These are phyloP conservation scores for Exophiala oligosperma DNA, from an alignment of 2,329 filamentous ascomycete genomes.

Conservation along the genomic window DNA sequence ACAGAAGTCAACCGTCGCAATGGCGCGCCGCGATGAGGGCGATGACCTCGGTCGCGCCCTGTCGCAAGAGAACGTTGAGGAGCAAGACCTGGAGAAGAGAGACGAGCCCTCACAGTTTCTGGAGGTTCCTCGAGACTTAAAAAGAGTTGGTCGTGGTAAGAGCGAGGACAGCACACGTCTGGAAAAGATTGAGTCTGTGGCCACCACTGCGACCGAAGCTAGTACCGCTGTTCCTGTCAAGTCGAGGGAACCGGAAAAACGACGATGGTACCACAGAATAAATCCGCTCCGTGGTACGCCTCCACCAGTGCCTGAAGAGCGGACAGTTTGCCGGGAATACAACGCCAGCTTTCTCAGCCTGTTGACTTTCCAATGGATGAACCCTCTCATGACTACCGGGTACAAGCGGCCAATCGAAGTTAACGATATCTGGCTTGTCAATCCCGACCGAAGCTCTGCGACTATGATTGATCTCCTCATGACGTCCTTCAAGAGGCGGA, in stretches of 20 bases:
- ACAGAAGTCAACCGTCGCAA: slow-evolving; percentile 1
- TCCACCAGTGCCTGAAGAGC: slow-evolving; percentile 58
- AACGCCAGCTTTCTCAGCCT: slow-evolving; percentile 71
- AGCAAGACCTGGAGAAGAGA: slow-evolving; percentile 27
- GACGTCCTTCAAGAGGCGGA: slow-evolving; percentile 67
- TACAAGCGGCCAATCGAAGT: slow-evolving; percentile 81
- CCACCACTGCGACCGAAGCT: slow-evolving; percentile 39
- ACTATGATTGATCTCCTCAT: slow-evolving; percentile 67
- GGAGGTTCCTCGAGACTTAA: slow-evolving; percentile 16
- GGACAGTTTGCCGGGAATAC: slow-evolving; percentile 66
- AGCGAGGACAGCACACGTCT: slow-evolving; percentile 35
- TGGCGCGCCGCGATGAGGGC: slow-evolving; percentile 21
- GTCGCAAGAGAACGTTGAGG: slow-evolving; percentile 30
- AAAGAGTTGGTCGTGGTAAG: slow-evolving; percentile 16
- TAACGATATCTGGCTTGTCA: slow-evolving; percentile 86
- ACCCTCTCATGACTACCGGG: slow-evolving; percentile 79
- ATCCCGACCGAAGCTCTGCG: slow-evolving; percentile 73
- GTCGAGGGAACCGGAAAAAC: slow-evolving; percentile 14
- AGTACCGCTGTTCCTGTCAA: slow-evolving; percentile 30
- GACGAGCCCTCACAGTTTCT: slow-evolving; percentile 25
- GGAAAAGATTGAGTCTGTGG: slow-evolving; percentile 40
- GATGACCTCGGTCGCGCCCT: slow-evolving; percentile 24
- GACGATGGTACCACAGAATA: slow-evolving; percentile 42
- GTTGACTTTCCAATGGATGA: slow-evolving; percentile 88
- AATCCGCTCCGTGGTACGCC: slow-evolving; percentile 49